A percentile compares a stretch with the other conserved stretches of the same genome.
phyloP scores from a whole-genome alignment of 768 basidiomycete genomes.

The Auricularia sp. region DNA sequence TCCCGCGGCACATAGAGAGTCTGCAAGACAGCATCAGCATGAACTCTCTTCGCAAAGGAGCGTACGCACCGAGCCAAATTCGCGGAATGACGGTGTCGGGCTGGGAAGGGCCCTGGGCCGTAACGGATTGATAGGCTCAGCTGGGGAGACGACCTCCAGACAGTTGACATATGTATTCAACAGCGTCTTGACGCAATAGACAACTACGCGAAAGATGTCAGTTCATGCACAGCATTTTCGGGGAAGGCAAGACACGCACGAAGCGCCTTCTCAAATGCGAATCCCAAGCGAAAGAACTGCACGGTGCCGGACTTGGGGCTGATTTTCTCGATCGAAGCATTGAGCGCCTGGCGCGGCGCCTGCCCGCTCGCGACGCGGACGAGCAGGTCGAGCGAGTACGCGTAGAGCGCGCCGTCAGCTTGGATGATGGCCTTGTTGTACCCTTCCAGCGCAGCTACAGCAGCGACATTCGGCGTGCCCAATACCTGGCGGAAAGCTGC shows the following conservation, averaged over 20 bases:
- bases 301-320: conserved; percentile 44
- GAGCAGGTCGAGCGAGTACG: conserved; percentile 65
- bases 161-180: conserved; percentile 1
- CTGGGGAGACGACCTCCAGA: conserved; percentile 53
- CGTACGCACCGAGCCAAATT: conserved; percentile 52
- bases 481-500: conserved; percentile 53
- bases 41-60: no score
- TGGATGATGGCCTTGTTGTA: conserved; percentile 65
- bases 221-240: neutral
- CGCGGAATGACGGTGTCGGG: conserved; percentile 37
- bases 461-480: neutral
- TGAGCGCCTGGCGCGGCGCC: conserved; percentile 34
- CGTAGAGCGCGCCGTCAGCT: conserved; percentile 41
- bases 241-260: conserved; percentile 30
- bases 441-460: conserved; percentile 25
- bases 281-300: conserved; percentile 49
- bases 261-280: conserved; percentile 42
- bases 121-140: conserved; percentile 39
- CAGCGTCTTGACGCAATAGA: neutral
- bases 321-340: conserved; percentile 52
- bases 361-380: conserved; percentile 46
- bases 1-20: conserved; percentile 63
- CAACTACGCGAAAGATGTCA: neutral
- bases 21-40: conserved; percentile 24
- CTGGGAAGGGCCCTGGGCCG: conserved; percentile 26